Evolutionary conservation across 352 stramenopile genomes (phyloP), one percentile per base, ranked within the genome.

Genomic region (Salisapilia sapeloensis): DNA sequence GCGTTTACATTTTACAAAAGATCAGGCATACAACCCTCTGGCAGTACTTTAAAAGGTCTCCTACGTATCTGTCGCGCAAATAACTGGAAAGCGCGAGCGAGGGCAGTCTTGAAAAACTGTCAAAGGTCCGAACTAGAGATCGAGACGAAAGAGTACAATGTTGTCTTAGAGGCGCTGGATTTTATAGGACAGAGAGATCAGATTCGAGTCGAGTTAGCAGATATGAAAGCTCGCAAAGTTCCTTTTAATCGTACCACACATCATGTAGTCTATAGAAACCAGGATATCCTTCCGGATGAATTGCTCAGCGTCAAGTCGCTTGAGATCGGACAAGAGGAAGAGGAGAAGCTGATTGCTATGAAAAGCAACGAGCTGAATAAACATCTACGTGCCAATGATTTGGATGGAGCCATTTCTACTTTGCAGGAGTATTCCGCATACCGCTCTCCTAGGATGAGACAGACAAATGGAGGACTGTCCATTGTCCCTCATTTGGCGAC

Each of bases 1-100:
- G 42, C 70, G 6, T 85, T 85, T 34, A 62, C 80, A 25, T 82
- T 85, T 30, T 85, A 85, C 50, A 59, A 60, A 27, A 72, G 77
- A 39, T 85, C 70, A 26, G 77, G 58, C 43, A 82, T 82, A 58
- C 79, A 79, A 38, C 52, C 82, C 24, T 74, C 57, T 40, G 58
- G 63, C 16, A 56, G 60, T 16, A 85, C 70, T 33, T 48, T 85
- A 17, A 78, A 77, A 23, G 56, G 63, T 28, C 40, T 85, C 31
- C 44, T 85, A 18, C 72, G 66, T 27, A 60, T 82, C 15, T 85
- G 64, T 43, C 53, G 52, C 24, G 57, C 53, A 48, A 79, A 79
- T 44, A 59, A 76, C 42, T 85, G 70, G 46, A 46, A 52, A 14
- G 57, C 80, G 41, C 60, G 82, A 33, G 65, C 70, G 5, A 42